Evolutionary conservation across 345 rosid species (phyloP).

Genomic region (Geranium rotundifolium): DNA sequence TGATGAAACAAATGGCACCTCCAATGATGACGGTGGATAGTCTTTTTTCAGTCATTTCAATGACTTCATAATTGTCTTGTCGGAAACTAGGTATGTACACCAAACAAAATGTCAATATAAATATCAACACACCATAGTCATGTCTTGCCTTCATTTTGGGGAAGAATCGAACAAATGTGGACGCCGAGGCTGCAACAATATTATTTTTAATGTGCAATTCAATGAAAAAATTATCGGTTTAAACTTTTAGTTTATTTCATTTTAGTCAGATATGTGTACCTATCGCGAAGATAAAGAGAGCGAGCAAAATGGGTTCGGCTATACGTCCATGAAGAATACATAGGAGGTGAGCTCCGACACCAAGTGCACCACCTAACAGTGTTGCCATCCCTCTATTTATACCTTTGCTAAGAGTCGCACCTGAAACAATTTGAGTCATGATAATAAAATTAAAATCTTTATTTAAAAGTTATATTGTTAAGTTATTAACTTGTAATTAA

Average conservation of each 20-base stretch:
- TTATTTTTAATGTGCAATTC: too few species aligned
- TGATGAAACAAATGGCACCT: constrained; percentile 4
- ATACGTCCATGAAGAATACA: constrained; percentile 13
- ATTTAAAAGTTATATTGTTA: not conserved
- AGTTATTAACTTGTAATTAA: too few species aligned
- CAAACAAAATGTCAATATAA: constrained; percentile 28
- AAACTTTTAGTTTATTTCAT: not conserved
- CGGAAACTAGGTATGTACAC: constrained; percentile 22
- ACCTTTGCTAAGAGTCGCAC: constrained; percentile 32
- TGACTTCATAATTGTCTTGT: constrained; percentile 11
- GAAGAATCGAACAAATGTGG: constrained; percentile 23
- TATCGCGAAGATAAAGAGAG: constrained; percentile 17
- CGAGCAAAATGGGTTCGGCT: constrained; percentile 17
- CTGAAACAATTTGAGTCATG: not conserved
- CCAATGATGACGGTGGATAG: constrained; percentile 19
- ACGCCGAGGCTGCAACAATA: constrained; percentile 16
- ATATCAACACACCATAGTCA: constrained; percentile 25
- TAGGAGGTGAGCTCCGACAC: constrained; percentile 24
- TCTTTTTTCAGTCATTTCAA: constrained; percentile 17
- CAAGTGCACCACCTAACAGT: constrained; percentile 19
- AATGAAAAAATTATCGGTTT: too few species aligned
- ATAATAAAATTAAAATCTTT: too few species aligned
- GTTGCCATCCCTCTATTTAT: constrained; percentile 32
- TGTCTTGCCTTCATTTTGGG: constrained; percentile 26
- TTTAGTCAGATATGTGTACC: constrained; percentile 5